A percentile compares a stretch with the other conserved stretches of the same genome.
Evolutionary conservation across 2,329 filamentous ascomycete genomes (phyloP).

Genomic region (Emmonsiellopsis sp.): DNA sequence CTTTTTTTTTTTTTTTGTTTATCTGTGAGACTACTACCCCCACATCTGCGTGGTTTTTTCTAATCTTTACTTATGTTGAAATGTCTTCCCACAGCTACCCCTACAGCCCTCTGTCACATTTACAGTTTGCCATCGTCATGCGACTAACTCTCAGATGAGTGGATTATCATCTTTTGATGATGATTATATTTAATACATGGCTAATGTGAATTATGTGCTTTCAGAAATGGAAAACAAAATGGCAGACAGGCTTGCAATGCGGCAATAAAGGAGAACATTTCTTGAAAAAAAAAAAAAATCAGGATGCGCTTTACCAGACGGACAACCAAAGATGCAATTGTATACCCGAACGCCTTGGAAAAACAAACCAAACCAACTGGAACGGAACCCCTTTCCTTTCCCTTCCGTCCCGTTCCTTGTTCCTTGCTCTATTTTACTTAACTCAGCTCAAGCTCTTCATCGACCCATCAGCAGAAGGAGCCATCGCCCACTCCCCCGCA

Average conservation of each 20-base stretch:
- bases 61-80: no score
- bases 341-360: neutral
- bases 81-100: no score
- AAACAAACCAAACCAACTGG: neutral
- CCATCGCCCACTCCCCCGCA: neutral
- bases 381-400: neutral
- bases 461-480: neutral
- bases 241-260: no score
- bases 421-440: neutral
- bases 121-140: no score
- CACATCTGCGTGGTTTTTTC: no score
- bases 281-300: neutral
- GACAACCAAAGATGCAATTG: neutral
- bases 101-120: no score
- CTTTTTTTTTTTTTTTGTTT: neutral
- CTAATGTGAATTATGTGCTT: no score
- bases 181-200: no score
- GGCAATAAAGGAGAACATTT: no score
- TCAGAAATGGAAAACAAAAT: no score
- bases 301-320: neutral
- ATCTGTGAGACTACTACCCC: neutral
- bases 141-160: no score
- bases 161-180: no score
- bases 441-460: neutral
- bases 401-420: neutral